Conservation (phyloP, 306 rosid species). For the Quillaja saponaria region DNA sequence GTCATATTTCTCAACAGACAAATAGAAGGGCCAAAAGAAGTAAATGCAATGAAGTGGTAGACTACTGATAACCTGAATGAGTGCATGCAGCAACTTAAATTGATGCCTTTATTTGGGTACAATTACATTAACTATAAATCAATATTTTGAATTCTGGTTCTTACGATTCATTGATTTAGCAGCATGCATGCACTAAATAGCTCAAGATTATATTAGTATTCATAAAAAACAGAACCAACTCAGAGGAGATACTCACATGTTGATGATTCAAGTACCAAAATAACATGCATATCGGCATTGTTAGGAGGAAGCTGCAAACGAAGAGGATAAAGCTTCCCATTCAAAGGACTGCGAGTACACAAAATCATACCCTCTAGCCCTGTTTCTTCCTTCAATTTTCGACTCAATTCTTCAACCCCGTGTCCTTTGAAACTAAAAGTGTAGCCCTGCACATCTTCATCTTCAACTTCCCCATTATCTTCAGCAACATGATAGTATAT, state of each 20-base stretch:
- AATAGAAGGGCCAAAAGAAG: too few relatives aligned
- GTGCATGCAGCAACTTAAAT: too few relatives aligned
- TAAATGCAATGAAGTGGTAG: too few relatives aligned
- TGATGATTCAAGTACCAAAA: slow-evolving; percentile 61
- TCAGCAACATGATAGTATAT: slow-evolving; percentile 84
- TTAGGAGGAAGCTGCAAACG: slow-evolving; percentile 96
- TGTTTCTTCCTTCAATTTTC: slow-evolving; percentile 74
- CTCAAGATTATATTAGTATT: background rate
- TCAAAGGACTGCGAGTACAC: slow-evolving; percentile 74
- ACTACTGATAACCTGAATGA: too few relatives aligned
- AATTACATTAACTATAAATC: background rate
- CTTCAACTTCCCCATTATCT: slow-evolving; percentile 64
- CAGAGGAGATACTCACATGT: slow-evolving; percentile 47
- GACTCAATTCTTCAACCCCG: slow-evolving; percentile 73
- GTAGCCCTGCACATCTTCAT: background rate
- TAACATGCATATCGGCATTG: slow-evolving; percentile 70
- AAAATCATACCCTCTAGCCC: slow-evolving; percentile 72
- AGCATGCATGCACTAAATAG: background rate
- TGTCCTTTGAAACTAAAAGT: slow-evolving; percentile 62
- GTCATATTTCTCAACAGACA: too few relatives aligned
- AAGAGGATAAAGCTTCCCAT: slow-evolving; percentile 76
- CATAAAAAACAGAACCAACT: slow-evolving; percentile 3
- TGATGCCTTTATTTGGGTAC: too few relatives aligned
- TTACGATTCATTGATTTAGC: background rate
- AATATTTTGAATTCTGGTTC: background rate